These are phyloP conservation scores for Arthrobotrys megalospora DNA, from an alignment of 2,329 filamentous ascomycete genomes.

Conservation along the genomic window DNA sequence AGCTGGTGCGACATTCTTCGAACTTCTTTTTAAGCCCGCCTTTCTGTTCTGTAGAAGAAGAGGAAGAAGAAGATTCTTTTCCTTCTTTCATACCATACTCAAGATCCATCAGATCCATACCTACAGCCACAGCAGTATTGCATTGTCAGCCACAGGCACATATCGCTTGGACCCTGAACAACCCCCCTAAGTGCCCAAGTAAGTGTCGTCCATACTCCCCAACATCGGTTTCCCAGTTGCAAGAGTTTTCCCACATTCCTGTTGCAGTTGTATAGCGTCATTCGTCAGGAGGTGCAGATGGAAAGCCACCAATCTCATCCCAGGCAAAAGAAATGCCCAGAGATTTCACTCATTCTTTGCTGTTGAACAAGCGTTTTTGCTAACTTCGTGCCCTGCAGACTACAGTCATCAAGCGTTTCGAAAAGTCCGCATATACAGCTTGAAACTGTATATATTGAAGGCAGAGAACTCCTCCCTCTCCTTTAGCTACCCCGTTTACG, in stretches of 20 bases:
- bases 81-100: slow-evolving; percentile 14
- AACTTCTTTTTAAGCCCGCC: slow-evolving; percentile 10
- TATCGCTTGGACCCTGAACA: slow-evolving; percentile 42
- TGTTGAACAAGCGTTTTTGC: slow-evolving; percentile 7
- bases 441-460: slow-evolving; percentile 7
- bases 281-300: slow-evolving; percentile 42
- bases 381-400: slow-evolving; percentile 21
- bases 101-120: slow-evolving; percentile 7
- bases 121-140: slow-evolving; percentile 12
- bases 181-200: background rate
- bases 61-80: background rate
- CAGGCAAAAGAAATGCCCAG: slow-evolving; percentile 48
- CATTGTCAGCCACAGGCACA: slow-evolving; percentile 13
- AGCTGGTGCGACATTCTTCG: slow-evolving; percentile 5
- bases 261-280: slow-evolving; percentile 54
- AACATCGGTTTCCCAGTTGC: slow-evolving; percentile 8
- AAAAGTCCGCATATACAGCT: slow-evolving; percentile 1
- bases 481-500: background rate
- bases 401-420: background rate
- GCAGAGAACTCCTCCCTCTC: no score
- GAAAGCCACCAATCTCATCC: slow-evolving; percentile 38
- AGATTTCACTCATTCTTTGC: slow-evolving; percentile 42
- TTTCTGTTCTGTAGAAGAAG: slow-evolving; percentile 2
- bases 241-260: slow-evolving; percentile 44
- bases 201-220: background rate